phyloP scores from a whole-genome alignment of 148 eudicot genomes.

The Rhododendron griersonianum region DNA sequence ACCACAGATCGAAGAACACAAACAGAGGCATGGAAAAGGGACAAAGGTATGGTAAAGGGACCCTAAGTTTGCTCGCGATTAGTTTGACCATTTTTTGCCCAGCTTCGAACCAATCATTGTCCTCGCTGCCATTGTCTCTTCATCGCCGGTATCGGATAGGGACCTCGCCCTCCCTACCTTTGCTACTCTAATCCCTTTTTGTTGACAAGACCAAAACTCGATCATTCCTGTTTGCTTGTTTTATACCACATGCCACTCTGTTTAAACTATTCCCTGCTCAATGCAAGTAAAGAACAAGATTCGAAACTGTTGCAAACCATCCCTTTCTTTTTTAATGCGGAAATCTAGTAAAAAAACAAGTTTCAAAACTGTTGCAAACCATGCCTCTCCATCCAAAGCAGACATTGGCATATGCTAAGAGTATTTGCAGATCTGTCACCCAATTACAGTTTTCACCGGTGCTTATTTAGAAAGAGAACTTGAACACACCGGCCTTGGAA shows the following conservation, averaged over 20 bases:
- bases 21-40: neutral
- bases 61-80: neutral
- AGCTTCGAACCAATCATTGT: neutral
- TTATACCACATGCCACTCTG: neutral
- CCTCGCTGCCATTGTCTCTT: neutral
- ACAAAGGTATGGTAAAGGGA: neutral
- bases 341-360: neutral
- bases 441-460: neutral
- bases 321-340: neutral
- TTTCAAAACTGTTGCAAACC: too few species aligned
- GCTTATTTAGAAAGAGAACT: conserved; percentile 59
- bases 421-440: neutral
- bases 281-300: conserved; percentile 1
- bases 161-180: neutral
- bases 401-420: neutral
- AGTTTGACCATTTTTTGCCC: neutral
- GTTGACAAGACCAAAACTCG: neutral
- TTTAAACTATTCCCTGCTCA: neutral
- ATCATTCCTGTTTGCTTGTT: neutral
- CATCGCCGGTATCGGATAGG: neutral
- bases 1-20: neutral
- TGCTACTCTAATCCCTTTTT: neutral
- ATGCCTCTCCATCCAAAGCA: neutral
- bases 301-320: neutral
- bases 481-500: conserved; percentile 75